Evolutionary conservation across 2,329 filamentous ascomycete species (phyloP), one percentile per base, ranked within the genome.

Genomic region (Clonostachys rosea): DNA sequence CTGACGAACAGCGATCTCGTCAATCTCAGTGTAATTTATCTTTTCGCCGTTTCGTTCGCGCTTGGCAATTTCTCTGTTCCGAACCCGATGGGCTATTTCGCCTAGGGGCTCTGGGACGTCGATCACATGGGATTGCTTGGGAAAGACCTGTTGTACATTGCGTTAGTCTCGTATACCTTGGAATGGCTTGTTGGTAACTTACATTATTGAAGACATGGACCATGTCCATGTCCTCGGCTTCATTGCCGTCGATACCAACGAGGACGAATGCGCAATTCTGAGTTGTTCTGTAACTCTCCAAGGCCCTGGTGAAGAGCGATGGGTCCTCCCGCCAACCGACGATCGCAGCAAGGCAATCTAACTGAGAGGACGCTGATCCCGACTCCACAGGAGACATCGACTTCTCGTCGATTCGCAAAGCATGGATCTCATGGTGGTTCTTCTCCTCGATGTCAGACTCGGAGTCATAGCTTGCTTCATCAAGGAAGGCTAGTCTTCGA

Each of bases 271-370:
- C 42, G 18, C 52, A 54, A 2, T 50, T 46, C 39, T 34, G 49
- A 2, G 55, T 48, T 8, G 24, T 39, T 34, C 50, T 50, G 49
- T 58, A 58, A 33, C 56, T 58, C 47, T 58, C 50, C 24, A 58
- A 30, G 6, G 56, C 56, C 5, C 50, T 43, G 1, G 48, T 53
- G 36, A 57, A 58, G n/a, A 58, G 42, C 2, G 42, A 46, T 3
- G 55, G 56, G 24, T 58, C 55, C 16, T 58, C 56, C 11, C 56
- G 50, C 54, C 55, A 58, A 8, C 56, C 56, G 18, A 58, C 56
- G 14, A 58, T 51, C 3, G 55, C 54, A n/a, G 55, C 56, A 40
- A 58, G 52, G 17, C 42, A 49, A 20, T 58, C 55, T 11, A 58
- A 7, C 12, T 45, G 46, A 6, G 51, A 43, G 14, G 44, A 42